Evolutionary conservation across 129 eudicot species (phyloP).

Genomic region (Arctium lappa): DNA sequence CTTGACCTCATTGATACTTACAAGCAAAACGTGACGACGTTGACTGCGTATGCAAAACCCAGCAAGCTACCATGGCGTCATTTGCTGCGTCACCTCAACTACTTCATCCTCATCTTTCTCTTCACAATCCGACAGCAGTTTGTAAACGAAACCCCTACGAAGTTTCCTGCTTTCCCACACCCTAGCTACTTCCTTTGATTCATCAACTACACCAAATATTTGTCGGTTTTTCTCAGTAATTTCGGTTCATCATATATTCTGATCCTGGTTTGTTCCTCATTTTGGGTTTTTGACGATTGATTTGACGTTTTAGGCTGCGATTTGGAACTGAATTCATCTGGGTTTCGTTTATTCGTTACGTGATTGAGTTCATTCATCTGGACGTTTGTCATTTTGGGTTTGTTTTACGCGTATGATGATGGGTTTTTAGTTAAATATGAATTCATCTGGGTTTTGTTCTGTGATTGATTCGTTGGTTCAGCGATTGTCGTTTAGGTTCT

Average conservation of each 20-base stretch:
- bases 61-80: constrained; percentile 35
- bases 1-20: constrained; percentile 19
- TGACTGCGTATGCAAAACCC: constrained; percentile 34
- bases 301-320: background rate
- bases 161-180: constrained; percentile 16
- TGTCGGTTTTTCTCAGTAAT: background rate
- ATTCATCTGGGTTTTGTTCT: background rate
- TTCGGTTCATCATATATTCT: background rate
- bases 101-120: constrained; percentile 27
- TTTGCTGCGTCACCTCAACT: constrained; percentile 40
- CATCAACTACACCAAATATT: background rate
- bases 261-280: background rate
- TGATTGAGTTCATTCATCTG: background rate
- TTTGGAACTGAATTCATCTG: background rate
- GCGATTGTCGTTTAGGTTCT: background rate
- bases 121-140: constrained; percentile 15
- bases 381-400: background rate
- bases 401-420: background rate
- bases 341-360: background rate
- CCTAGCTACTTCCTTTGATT: background rate
- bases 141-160: constrained; percentile 18
- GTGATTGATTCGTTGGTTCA: background rate
- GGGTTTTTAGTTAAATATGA: background rate
- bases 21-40: constrained; percentile 33
- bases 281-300: background rate